These are phyloP conservation scores for Umbilicaria muhlenbergii DNA, from an alignment of 495 filamentous ascomycete species.

Conservation along the genomic window DNA sequence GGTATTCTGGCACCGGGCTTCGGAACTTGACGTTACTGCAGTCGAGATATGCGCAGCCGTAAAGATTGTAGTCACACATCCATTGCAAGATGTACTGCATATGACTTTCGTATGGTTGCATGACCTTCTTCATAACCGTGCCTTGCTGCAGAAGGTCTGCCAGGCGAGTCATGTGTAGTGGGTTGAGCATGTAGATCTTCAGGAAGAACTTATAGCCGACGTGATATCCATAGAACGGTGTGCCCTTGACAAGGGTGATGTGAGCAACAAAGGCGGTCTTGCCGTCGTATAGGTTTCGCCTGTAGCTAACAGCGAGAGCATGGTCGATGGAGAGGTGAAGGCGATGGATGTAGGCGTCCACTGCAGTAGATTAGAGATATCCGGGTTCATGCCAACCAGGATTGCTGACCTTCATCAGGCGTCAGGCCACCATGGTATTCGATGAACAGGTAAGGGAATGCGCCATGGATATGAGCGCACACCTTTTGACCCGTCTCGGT, in stretches of 20 bases:
- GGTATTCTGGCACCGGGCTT: constrained; percentile 53
- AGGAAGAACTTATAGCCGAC: constrained; percentile 84
- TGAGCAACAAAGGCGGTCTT: constrained; percentile 67
- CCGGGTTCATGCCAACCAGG: neutral
- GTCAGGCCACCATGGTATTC: constrained; percentile 63
- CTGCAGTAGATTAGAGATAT: constrained; percentile 23
- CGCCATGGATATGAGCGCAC: constrained; percentile 92
- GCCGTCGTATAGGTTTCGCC: constrained; percentile 52
- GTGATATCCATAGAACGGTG: constrained; percentile 90
- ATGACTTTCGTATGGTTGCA: constrained; percentile 91
- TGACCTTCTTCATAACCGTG: constrained; percentile 58
- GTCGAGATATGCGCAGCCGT: constrained; percentile 77
- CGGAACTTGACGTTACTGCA: constrained; percentile 56
- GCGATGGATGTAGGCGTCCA: constrained; percentile 50
- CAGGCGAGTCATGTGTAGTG: constrained; percentile 62
- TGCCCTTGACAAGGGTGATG: constrained; percentile 79
- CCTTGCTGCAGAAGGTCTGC: constrained; percentile 77
- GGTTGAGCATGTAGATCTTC: constrained; percentile 88
- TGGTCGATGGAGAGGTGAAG: constrained; percentile 73
- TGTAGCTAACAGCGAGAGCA: constrained; percentile 67
- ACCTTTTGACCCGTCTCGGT: constrained; percentile 94
- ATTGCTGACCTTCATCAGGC: constrained; percentile 43
- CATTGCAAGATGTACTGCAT: constrained; percentile 84
- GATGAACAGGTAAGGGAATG: constrained; percentile 85
- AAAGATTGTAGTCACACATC: constrained; percentile 96